These are phyloP conservation scores for Xylaria nigripes DNA, from an alignment of 495 filamentous ascomycete genomes.

Conservation along the genomic window DNA sequence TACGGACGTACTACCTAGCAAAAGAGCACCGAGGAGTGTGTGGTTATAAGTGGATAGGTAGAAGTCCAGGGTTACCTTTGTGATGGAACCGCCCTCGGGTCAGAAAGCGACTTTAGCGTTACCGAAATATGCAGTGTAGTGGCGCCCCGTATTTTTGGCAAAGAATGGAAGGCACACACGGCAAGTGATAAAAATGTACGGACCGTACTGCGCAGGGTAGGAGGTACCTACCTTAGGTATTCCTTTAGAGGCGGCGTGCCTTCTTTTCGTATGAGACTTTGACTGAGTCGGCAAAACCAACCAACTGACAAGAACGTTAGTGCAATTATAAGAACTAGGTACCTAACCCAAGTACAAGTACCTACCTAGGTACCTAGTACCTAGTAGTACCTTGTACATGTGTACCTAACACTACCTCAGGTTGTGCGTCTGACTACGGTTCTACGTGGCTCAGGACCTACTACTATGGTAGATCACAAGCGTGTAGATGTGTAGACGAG, in stretches of 20 bases:
- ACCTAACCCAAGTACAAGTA: no score
- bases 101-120: constrained; percentile 21
- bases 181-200: not conserved
- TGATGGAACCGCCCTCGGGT: constrained; percentile 28
- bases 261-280: constrained; percentile 7
- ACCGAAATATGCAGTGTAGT: constrained; percentile 19
- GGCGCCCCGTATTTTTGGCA: constrained; percentile 13
- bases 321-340: no score
- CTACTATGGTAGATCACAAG: no score
- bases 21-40: no score
- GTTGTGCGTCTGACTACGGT: no score
- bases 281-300: not conserved
- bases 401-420: no score
- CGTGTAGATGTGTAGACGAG: no score
- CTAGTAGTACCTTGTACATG: no score
- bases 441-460: no score
- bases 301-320: not conserved
- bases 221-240: no score
- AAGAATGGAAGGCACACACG: constrained; percentile 4
- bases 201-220: not conserved
- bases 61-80: constrained; percentile 24
- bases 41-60: constrained; percentile 6
- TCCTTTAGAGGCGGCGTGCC: constrained; percentile 2
- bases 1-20: no score
- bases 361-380: no score